phyloP scores from a whole-genome alignment of 1,284 basidiomycete species.

The Ustilago xerochloae region DNA sequence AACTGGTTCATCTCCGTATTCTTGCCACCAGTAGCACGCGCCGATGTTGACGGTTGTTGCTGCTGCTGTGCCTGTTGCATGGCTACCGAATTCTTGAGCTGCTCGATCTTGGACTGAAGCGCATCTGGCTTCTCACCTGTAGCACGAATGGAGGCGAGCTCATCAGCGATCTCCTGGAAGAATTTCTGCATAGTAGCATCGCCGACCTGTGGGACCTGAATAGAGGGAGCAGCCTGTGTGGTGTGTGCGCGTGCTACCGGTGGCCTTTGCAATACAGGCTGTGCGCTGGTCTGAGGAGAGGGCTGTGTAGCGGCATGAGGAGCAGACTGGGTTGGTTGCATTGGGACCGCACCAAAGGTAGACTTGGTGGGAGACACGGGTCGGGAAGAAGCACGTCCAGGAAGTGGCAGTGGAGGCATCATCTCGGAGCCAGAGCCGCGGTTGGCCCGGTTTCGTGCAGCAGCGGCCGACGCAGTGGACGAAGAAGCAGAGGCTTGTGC shows the following conservation, averaged over 20 bases:
- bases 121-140: slow-evolving; percentile 66
- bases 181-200: slow-evolving; percentile 81
- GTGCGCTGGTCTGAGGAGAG: slow-evolving; percentile 1
- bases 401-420: slow-evolving; percentile 39
- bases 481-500: slow-evolving; percentile 16
- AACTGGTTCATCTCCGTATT: slow-evolving; percentile 69
- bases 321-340: slow-evolving; percentile 17
- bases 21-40: slow-evolving; percentile 15
- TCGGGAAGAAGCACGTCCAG: slow-evolving; percentile 44
- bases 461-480: slow-evolving; percentile 9
- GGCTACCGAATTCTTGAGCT: slow-evolving; percentile 68
- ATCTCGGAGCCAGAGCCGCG: slow-evolving; percentile 38
- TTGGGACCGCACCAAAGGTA: slow-evolving; percentile 19
- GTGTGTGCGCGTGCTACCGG: slow-evolving; percentile 48
- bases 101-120: slow-evolving; percentile 70
- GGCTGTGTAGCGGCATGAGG: slow-evolving; percentile 12
- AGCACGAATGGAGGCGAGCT: slow-evolving; percentile 75
- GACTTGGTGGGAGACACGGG: slow-evolving; percentile 49
- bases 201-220: slow-evolving; percentile 62
- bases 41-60: slow-evolving; percentile 23
- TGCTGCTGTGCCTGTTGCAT: slow-evolving; percentile 33
- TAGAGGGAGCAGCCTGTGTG: slow-evolving; percentile 53
- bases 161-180: slow-evolving; percentile 83
- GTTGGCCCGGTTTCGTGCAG: slow-evolving; percentile 30
- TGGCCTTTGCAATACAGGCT: slow-evolving; percentile 23